Percentiles rank a stretch among this genome's conserved stretches.
Evolutionary conservation across 2,329 filamentous ascomycete genomes (phyloP).

Genomic region (Alternaria burnsii): DNA sequence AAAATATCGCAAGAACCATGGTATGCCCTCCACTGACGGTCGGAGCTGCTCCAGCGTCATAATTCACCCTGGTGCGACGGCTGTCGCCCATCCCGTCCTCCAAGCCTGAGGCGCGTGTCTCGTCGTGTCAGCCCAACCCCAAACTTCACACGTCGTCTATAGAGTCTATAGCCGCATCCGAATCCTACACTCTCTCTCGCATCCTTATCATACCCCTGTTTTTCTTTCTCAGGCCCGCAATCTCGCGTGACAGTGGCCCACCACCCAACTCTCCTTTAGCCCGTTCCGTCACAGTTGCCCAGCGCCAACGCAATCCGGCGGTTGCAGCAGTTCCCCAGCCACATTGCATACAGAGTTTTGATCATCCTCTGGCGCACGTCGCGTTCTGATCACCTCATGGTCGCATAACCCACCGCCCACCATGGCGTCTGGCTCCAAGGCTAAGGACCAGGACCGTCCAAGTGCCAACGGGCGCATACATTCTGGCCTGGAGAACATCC

Average conservation of each 20-base stretch:
- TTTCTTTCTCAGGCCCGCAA: constrained; percentile 11
- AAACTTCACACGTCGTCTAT: background rate
- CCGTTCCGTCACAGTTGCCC: constrained; percentile 22
- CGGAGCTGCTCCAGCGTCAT: constrained; percentile 8
- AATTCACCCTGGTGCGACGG: constrained; percentile 15
- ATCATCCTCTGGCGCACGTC: constrained; percentile 11
- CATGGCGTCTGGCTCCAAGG: constrained; percentile 29
- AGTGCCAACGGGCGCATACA: constrained; percentile 25
- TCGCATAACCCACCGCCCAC: constrained; percentile 19
- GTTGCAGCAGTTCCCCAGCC: constrained; percentile 32
- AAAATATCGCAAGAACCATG: constrained; percentile 23
- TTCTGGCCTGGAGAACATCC: constrained; percentile 40
- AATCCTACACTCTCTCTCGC: constrained; percentile 6
- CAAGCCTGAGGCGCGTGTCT: constrained; percentile 1
- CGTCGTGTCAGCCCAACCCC: background rate
- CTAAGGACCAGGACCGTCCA: constrained; percentile 29
- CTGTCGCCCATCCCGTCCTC: constrained; percentile 7
- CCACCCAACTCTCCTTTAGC: constrained; percentile 22
- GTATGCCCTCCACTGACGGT: constrained; percentile 9
- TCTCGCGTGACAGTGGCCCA: constrained; percentile 34
- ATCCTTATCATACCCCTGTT: constrained; percentile 16
- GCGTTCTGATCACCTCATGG: constrained; percentile 21
- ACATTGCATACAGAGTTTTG: constrained; percentile 16
- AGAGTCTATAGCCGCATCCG: background rate
- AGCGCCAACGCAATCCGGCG: constrained; percentile 14